Evolutionary conservation across 2,329 filamentous ascomycete species (phyloP).

Genomic region (Rhynchosporium secalis): DNA sequence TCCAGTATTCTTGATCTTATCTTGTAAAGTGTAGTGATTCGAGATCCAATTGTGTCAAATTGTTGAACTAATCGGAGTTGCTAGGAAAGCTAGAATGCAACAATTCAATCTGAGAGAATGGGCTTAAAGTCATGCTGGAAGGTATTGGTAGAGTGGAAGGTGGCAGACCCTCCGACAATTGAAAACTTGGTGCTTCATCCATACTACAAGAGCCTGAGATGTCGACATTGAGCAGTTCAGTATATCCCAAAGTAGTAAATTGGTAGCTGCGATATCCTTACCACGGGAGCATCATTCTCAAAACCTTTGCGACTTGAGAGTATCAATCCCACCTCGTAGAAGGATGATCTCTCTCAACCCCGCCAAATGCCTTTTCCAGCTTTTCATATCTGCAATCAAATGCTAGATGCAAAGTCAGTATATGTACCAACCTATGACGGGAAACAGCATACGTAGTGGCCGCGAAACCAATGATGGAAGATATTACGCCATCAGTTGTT

Average conservation of each 20-base stretch:
- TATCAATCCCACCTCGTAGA: not conserved
- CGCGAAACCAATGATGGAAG: constrained; percentile 2
- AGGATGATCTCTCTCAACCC: constrained; percentile 1
- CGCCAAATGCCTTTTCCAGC: not conserved
- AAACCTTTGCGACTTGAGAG: not conserved
- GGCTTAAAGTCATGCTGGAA: not conserved
- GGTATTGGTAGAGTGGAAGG: not conserved
- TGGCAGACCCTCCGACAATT: not conserved
- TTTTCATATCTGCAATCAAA: constrained; percentile 4
- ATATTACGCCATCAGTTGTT: constrained; percentile 5
- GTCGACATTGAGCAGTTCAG: not conserved
- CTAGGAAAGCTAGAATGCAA: not conserved
- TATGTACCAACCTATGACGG: too few species aligned
- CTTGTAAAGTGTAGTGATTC: not conserved
- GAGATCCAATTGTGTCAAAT: not conserved
- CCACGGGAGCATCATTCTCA: constrained; percentile 3
- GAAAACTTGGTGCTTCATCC: constrained; percentile 1
- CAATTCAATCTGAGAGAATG: not conserved
- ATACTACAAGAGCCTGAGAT: constrained; percentile 1
- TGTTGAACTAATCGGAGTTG: not conserved
- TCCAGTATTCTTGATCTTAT: not conserved
- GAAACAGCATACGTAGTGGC: not conserved
- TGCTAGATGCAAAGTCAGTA: not conserved
- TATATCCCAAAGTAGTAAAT: not conserved
- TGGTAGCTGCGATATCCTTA: not conserved